Conservation (phyloP, 768 basidiomycete genomes). For the Postia placenta region DNA sequence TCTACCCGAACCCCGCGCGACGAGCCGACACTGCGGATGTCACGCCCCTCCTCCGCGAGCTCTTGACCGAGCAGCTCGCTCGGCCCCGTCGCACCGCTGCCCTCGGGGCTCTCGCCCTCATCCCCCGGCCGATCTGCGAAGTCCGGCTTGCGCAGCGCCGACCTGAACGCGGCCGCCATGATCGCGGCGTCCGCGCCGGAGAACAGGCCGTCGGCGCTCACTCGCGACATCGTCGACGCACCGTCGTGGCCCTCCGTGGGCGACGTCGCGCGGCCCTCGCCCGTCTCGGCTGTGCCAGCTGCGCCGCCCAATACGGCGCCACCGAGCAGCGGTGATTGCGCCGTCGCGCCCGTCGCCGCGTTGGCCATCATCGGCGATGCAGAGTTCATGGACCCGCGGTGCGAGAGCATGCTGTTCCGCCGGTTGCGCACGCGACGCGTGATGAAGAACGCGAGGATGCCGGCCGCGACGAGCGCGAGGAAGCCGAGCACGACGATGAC, state of each 20-base stretch:
- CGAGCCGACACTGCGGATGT: constrained; percentile 77
- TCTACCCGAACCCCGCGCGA: constrained; percentile 78
- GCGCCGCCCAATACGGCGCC: constrained; percentile 23
- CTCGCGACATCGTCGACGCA: constrained; percentile 63
- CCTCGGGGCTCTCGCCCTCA: constrained; percentile 63
- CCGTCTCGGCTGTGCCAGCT: constrained; percentile 21
- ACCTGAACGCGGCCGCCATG: constrained; percentile 89
- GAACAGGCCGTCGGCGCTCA: constrained; percentile 65
- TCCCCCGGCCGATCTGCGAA: constrained; percentile 67
- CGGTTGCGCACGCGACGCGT: constrained; percentile 60
- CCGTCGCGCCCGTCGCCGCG: constrained; percentile 34
- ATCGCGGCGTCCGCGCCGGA: constrained; percentile 85
- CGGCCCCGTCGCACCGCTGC: constrained; percentile 22
- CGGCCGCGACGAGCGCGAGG: constrained; percentile 68
- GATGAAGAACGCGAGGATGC: constrained; percentile 66
- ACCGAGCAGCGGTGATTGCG: constrained; percentile 44
- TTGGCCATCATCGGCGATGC: constrained; percentile 80
- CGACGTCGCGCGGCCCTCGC: constrained; percentile 28
- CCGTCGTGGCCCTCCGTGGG: constrained; percentile 46
- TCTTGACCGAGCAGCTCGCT: constrained; percentile 56
- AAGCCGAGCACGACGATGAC: constrained; percentile 84
- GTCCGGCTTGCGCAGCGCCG: constrained; percentile 84
- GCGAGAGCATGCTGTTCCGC: constrained; percentile 36
- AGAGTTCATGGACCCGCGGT: constrained; percentile 74
- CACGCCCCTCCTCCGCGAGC: constrained; percentile 84